Evolutionary conservation across 2,329 filamentous ascomycete genomes (phyloP).

Genomic region (Fusarium anthophilum): DNA sequence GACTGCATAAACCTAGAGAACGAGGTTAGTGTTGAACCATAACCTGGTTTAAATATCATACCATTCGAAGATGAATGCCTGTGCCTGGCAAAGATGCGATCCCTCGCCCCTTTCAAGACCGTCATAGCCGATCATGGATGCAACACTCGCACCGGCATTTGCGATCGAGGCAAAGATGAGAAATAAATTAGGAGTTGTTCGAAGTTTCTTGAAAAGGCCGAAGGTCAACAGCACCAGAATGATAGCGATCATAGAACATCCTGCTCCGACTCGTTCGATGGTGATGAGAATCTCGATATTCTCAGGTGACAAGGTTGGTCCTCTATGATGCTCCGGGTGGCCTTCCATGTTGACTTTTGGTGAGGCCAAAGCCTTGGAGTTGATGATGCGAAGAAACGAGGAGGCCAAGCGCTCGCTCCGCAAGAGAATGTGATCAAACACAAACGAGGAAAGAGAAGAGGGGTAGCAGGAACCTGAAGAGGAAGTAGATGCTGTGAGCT

Average conservation of each 20-base stretch:
- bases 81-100: constrained; percentile 68
- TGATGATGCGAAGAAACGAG: not conserved
- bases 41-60: constrained; percentile 46
- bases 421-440: not conserved
- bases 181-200: constrained; percentile 66
- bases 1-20: constrained; percentile 76
- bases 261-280: constrained; percentile 63
- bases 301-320: constrained; percentile 43
- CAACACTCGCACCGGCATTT: constrained; percentile 64
- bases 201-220: constrained; percentile 59
- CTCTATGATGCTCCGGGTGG: constrained; percentile 3
- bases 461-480: not conserved
- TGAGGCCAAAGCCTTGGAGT: not conserved
- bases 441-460: not conserved
- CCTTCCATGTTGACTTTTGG: constrained; percentile 22
- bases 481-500: not conserved
- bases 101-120: constrained; percentile 65
- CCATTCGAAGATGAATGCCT: constrained; percentile 72
- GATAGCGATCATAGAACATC: constrained; percentile 63
- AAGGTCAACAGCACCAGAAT: constrained; percentile 60
- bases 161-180: constrained; percentile 50
- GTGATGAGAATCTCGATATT: constrained; percentile 58
- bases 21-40: not conserved
- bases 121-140: constrained; percentile 75
- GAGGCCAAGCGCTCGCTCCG: not conserved